Base-by-base conservation (phyloP, 805 yeast species). In the Kazachstania martiniae region DNA sequence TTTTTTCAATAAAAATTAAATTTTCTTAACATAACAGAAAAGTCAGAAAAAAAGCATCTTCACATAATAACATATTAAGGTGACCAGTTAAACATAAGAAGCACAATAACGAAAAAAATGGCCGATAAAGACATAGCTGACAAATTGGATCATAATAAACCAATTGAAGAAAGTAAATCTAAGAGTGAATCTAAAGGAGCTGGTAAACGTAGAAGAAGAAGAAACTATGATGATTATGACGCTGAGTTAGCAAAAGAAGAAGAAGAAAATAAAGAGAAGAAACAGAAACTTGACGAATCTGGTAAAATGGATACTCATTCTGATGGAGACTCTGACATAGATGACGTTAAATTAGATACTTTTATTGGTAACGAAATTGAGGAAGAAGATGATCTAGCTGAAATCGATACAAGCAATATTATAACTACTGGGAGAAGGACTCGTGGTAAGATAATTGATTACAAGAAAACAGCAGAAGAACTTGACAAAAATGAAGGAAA, bases 391-490 rank as follows among this genome's bases (percentile, higher is more conserved):
- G 89, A 80, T 46, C 63, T 84, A 42, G 67, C 69, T 22, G 94
- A 80, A 58, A 82, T 86, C 43, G 94, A 83, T 50, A 66, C 79
- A 25, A 63, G 85, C 25, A 87, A 86, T 59, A 85, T 86, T 53
- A 85, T 85, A 42, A 68, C 79, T n/a, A 61, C 73, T 12, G 91
- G 93, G 10, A 70, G 94, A 59, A 81, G 95, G 65, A 86, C 95
- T 6, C 72, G 96, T 44, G 94, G 95, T 12, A 80, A 77, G 50
- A 80, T 78, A 13, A 79, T 87, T 45, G 95, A 86, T 59, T 86
- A 80, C 56, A 66, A 74, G 36, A 78, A 82, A 59, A 85, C 93
- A 12, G 82, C 85, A 14, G 80, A 73, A 43, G 72, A 81, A 51
- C 58, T 83, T 46, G 74, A 70, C 36, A 63, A 62, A 25, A 60